These are phyloP conservation scores for Periconia digitata DNA, from an alignment of 2,329 filamentous ascomycete genomes.

Conservation along the genomic window DNA sequence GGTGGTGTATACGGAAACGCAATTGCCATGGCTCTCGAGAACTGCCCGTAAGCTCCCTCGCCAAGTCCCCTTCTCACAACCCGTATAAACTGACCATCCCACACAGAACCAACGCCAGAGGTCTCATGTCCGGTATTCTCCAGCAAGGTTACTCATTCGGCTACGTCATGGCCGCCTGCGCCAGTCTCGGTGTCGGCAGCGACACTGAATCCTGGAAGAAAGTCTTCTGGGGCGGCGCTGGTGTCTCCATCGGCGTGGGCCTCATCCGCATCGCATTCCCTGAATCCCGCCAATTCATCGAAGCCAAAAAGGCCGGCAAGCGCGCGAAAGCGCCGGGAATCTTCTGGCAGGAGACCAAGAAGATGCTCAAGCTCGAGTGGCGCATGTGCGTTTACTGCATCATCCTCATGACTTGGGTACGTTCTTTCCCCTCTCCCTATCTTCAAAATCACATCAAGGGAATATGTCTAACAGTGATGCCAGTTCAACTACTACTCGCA, in stretches of 20 bases:
- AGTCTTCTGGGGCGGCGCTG: constrained; percentile 72
- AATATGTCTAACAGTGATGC: constrained; percentile 18
- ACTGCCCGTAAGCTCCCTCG: constrained; percentile 60
- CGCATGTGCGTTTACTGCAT: constrained; percentile 76
- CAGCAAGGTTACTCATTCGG: constrained; percentile 82
- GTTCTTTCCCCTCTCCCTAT: constrained; percentile 5
- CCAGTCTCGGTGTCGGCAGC: constrained; percentile 72
- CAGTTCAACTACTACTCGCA: constrained; percentile 68
- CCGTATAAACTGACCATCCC: constrained; percentile 19
- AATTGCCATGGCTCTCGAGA: constrained; percentile 76
- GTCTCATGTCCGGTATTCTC: constrained; percentile 78
- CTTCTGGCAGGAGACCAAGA: constrained; percentile 70
- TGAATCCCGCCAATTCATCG: constrained; percentile 74
- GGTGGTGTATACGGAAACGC: constrained; percentile 79
- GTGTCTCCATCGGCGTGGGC: constrained; percentile 68
- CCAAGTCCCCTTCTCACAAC: constrained; percentile 3
- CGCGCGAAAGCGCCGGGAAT: constrained; percentile 47
- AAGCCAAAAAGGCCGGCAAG: constrained; percentile 64
- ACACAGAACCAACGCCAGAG: constrained; percentile 62
- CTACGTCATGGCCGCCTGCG: constrained; percentile 76
- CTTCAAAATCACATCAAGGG: neutral
- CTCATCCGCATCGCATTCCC: constrained; percentile 68
- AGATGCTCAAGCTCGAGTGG: constrained; percentile 72
- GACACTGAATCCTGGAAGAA: constrained; percentile 68
- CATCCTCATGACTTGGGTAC: constrained; percentile 71